Evolutionary conservation across 2,329 filamentous ascomycete genomes (phyloP).

Genomic region (Emmonsia crescens): DNA sequence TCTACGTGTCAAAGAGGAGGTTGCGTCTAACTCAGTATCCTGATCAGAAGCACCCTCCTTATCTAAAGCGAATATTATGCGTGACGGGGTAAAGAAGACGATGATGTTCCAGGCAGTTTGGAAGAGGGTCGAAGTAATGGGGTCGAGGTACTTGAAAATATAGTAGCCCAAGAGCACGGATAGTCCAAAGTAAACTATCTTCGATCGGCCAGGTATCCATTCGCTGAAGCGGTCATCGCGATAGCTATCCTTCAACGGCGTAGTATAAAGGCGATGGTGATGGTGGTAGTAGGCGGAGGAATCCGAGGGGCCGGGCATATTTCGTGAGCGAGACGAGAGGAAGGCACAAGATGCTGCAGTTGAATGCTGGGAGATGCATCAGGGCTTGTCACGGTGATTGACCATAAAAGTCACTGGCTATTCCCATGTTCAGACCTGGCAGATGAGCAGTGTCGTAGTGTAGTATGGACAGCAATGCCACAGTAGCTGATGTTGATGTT

Average conservation of each 20-base stretch:
- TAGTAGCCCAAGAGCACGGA: constrained; percentile 21
- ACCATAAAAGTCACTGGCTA: not conserved
- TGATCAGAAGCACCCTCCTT: constrained; percentile 35
- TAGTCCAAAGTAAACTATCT: constrained; percentile 21
- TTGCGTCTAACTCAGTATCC: constrained; percentile 21
- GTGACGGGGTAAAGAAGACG: constrained; percentile 30
- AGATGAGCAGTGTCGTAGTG: not conserved
- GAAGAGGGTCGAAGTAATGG: constrained; percentile 19
- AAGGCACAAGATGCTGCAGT: not conserved
- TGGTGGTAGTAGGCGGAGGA: not conserved
- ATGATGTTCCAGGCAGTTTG: constrained; percentile 28
- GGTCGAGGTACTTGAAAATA: constrained; percentile 22
- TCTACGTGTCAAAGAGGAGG: not conserved
- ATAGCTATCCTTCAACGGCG: constrained; percentile 13
- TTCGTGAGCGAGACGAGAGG: not conserved
- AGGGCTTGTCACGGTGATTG: not conserved
- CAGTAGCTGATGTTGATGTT: not conserved
- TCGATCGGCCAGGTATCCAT: constrained; percentile 19
- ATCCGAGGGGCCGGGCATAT: constrained; percentile 10
- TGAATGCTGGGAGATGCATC: not conserved
- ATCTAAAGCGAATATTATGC: constrained; percentile 38
- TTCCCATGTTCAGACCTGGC: not conserved
- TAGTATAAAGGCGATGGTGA: not conserved
- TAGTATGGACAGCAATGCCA: not conserved
- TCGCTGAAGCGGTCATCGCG: constrained; percentile 25